Evolutionary conservation across 805 yeast species (phyloP).

Genomic region (Cyberlindnera suaveolens): DNA sequence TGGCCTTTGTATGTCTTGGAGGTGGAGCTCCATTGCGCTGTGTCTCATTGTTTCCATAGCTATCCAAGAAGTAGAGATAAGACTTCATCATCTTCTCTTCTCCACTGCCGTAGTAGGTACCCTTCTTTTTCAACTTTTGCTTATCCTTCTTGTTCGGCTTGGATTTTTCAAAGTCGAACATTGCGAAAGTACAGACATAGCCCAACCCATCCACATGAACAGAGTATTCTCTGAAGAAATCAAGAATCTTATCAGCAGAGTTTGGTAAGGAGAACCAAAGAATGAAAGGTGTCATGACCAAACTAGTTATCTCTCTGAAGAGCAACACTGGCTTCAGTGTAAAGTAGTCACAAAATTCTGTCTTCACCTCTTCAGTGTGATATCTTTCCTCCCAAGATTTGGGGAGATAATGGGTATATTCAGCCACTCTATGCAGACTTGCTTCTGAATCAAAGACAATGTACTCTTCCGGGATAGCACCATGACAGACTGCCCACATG

Average conservation of each 20-base stretch:
- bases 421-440: slow-evolving; percentile 70
- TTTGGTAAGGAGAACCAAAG: slow-evolving; percentile 78
- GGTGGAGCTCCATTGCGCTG: slow-evolving; percentile 18
- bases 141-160: slow-evolving; percentile 33
- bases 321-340: slow-evolving; percentile 67
- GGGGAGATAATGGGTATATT: slow-evolving; percentile 88
- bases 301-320: slow-evolving; percentile 71
- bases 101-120: slow-evolving; percentile 37
- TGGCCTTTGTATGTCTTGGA: not conserved
- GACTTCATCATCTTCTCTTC: slow-evolving; percentile 90
- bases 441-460: slow-evolving; percentile 91
- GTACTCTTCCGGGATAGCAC: slow-evolving; percentile 57
- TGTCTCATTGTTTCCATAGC: slow-evolving; percentile 52
- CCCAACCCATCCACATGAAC: slow-evolving; percentile 94
- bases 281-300: slow-evolving; percentile 83
- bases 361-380: slow-evolving; percentile 80
- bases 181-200: slow-evolving; percentile 89
- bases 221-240: slow-evolving; percentile 84
- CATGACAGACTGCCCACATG: slow-evolving; percentile 75
- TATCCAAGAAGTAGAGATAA: slow-evolving; percentile 79
- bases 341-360: slow-evolving; percentile 74
- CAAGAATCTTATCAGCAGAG: slow-evolving; percentile 70
- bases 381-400: slow-evolving; percentile 77
- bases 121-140: slow-evolving; percentile 19
- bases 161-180: slow-evolving; percentile 73